Percentiles rank a stretch among this genome's conserved stretches.
Conservation (phyloP, 768 basidiomycete species). For the Gymnopilus dilepis region DNA sequence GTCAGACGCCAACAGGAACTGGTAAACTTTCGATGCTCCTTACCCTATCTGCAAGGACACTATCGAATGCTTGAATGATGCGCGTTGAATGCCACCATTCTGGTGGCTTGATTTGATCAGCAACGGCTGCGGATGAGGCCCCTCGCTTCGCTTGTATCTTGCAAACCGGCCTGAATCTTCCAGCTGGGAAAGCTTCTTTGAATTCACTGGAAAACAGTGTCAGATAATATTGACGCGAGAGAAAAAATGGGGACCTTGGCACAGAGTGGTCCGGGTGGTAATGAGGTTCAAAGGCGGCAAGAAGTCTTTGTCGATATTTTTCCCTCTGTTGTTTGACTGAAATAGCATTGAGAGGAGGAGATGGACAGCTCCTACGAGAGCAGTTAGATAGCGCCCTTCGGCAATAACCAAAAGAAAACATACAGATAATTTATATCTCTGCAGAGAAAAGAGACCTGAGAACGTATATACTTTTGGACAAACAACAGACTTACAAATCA, state of each 20-base stretch:
- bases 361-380: constrained; percentile 67
- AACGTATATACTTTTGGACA: background rate
- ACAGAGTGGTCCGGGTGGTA: constrained; percentile 91
- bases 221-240: constrained; percentile 3
- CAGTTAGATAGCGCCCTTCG: too few species aligned
- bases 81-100: constrained; percentile 95
- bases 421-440: constrained; percentile 86
- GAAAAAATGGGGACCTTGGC: constrained; percentile 54
- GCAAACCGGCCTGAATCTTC: constrained; percentile 88
- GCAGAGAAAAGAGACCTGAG: constrained; percentile 10
- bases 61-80: constrained; percentile 90
- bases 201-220: constrained; percentile 67
- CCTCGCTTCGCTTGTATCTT: constrained; percentile 88
- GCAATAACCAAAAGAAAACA: too few species aligned
- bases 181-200: constrained; percentile 94
- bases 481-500: constrained; percentile 66
- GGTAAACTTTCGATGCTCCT: constrained; percentile 7
- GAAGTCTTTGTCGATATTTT: constrained; percentile 73
- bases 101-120: constrained; percentile 88
- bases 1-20: background rate
- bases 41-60: constrained; percentile 85
- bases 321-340: constrained; percentile 83
- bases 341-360: constrained; percentile 76
- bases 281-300: constrained; percentile 81
- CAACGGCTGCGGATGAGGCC: constrained; percentile 78